Evolutionary conservation across 2,329 filamentous ascomycete genomes (phyloP), one percentile per base, ranked within the genome.

Genomic region (Calonectria leucothoes): DNA sequence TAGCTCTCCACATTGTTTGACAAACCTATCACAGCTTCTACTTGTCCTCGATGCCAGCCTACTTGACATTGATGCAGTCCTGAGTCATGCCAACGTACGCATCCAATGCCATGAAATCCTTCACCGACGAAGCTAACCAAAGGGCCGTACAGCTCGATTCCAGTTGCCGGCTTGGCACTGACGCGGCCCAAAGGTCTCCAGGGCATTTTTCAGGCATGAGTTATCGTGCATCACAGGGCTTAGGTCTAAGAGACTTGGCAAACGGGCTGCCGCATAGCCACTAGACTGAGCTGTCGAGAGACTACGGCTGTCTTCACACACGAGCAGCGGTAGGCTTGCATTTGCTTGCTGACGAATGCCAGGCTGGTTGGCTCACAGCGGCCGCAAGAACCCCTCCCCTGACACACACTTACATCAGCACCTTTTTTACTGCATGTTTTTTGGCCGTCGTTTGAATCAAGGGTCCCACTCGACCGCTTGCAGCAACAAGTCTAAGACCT

Each of bases 121-220:
- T 61, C 33, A 55, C 27, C 14, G 12, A 17, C 12, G 20, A 59
- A n/a, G 10, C 33, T 29, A 39, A 23, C 31, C 14, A n/a, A 8
- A 17, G 33, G 33, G 11, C n/a, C 10, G 35, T 15, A 39, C 25
- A 15, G 7, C 7, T 61, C 20, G 33, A 20, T 72, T 49, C 65
- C 71, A 70, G 52, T 63, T 67, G 42, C 42, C 59, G 70, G 71
- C 78, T 80, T 80, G 78, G 78, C 78, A 79, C 72, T 80, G 76
- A 80, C 78, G 78, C 75, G 75, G 75, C 69, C 64, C 33, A 45
- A 20, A 57, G 35, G 35, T 65, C 29, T n/a, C 35, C 42, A 45
- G 31, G 35, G 25, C 42, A 65, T 39, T 25, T 25, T 57, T 63
- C n/a, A 48, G 51, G 33, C 31, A 52, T 71, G 35, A 55, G 65